A percentile compares a stretch with the other conserved stretches of the same genome.
Evolutionary conservation across 805 yeast species (phyloP).

Genomic region (Metschnikowia dekortorum): DNA sequence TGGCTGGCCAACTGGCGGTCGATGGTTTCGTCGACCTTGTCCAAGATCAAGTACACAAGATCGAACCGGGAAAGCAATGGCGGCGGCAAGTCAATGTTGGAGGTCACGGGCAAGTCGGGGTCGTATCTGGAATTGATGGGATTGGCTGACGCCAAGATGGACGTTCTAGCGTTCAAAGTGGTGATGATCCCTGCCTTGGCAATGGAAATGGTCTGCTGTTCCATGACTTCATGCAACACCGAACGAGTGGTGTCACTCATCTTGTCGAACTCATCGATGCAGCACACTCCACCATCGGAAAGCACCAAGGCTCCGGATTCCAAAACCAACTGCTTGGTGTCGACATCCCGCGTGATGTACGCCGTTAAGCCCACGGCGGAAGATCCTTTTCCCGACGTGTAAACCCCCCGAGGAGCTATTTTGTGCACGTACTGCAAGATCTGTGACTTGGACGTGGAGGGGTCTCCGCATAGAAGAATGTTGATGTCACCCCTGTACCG

Average conservation of each 20-base stretch:
- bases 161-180: slow-evolving; percentile 92
- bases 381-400: slow-evolving; percentile 97
- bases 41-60: slow-evolving; percentile 85
- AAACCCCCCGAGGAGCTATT: slow-evolving; percentile 96
- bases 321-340: slow-evolving; percentile 86
- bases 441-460: slow-evolving; percentile 96
- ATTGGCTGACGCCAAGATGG: slow-evolving; percentile 93
- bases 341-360: slow-evolving; percentile 89
- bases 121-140: slow-evolving; percentile 95
- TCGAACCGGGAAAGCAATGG: slow-evolving; percentile 94
- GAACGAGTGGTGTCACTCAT: slow-evolving; percentile 94
- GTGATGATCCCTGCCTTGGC: slow-evolving; percentile 99
- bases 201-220: slow-evolving; percentile 95
- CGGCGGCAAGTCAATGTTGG: slow-evolving; percentile 95
- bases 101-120: slow-evolving; percentile 91
- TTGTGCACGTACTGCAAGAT: slow-evolving; percentile 91
- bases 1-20: slow-evolving; percentile 89
- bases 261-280: slow-evolving; percentile 98
- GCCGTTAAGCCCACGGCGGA: slow-evolving; percentile 99
- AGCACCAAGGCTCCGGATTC: slow-evolving; percentile 96
- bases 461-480: slow-evolving; percentile 92
- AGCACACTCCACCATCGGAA: slow-evolving; percentile 97
- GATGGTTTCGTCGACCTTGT: slow-evolving; percentile 79
- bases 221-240: slow-evolving; percentile 98
- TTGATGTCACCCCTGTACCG: slow-evolving; percentile 95